Percentiles rank a stretch among this genome's conserved stretches.
These are phyloP conservation scores for Cucumis sativus DNA, from an alignment of 306 rosid species.

Conservation along the genomic window DNA sequence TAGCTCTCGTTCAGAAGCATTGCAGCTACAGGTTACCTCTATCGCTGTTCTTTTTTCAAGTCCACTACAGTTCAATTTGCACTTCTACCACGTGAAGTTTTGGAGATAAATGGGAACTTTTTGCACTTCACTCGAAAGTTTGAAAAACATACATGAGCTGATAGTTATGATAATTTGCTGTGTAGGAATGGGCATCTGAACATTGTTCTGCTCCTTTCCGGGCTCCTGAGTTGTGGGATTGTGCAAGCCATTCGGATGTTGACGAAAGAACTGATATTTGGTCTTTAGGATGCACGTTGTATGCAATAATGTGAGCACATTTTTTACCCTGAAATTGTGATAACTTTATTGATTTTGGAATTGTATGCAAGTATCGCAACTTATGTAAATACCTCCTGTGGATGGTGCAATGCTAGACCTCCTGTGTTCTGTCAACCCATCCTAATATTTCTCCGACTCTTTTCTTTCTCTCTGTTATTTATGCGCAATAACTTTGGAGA, in stretches of 20 bases:
- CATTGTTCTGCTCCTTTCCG: slow-evolving; percentile 95
- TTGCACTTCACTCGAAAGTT: background rate
- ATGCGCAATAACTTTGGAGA: background rate
- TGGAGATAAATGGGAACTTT: background rate
- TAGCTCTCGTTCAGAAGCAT: slow-evolving; percentile 73
- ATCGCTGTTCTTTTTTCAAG: background rate
- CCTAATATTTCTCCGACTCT: background rate
- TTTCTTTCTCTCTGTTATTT: background rate
- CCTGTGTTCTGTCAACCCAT: background rate
- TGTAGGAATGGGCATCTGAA: slow-evolving; percentile 98
- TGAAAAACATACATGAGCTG: slow-evolving; percentile 7
- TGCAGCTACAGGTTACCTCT: slow-evolving; percentile 74
- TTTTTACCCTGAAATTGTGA: background rate
- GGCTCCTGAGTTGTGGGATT: slow-evolving; percentile 99
- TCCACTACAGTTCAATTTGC: background rate
- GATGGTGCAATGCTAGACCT: background rate
- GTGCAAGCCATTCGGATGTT: slow-evolving; percentile 73
- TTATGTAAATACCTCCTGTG: background rate
- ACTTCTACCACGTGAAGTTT: background rate
- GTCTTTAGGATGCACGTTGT: slow-evolving; percentile 96
- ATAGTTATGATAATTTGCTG: slow-evolving; percentile 12
- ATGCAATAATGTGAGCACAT: slow-evolving; percentile 81
- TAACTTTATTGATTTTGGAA: background rate
- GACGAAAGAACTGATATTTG: slow-evolving; percentile 97
- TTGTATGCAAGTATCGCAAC: background rate